Evolutionary conservation across 805 yeast species (phyloP).

Genomic region (Suhomyces faveliae): DNA sequence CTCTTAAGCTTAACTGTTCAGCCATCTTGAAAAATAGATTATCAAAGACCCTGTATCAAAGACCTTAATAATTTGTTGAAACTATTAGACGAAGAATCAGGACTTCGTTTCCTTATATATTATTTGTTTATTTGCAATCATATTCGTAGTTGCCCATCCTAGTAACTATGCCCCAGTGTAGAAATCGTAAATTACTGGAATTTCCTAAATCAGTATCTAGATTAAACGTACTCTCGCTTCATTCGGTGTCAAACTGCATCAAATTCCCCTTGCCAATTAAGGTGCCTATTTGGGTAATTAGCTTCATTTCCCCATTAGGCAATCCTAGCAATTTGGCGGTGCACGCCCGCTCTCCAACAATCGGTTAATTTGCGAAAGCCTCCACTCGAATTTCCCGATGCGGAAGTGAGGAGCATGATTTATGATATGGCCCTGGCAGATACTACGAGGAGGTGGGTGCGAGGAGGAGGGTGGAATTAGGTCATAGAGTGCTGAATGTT

Average conservation of each 20-base stretch:
- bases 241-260: not conserved
- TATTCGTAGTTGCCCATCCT: not conserved
- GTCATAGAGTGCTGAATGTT: not conserved
- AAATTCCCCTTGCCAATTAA: conserved; percentile 5
- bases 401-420: not conserved
- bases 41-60: too few relatives aligned
- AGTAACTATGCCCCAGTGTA: conserved; percentile 4
- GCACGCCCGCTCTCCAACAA: not conserved
- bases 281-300: conserved; percentile 8
- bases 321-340: not conserved
- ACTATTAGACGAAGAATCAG: not conserved
- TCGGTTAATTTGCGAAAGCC: not conserved
- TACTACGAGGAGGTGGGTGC: too few relatives aligned
- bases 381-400: conserved; percentile 1
- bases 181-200: not conserved
- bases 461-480: not conserved
- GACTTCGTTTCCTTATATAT: not conserved
- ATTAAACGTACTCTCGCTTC: not conserved
- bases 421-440: not conserved
- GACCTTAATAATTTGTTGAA: not conserved
- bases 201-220: conserved; percentile 3
- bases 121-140: not conserved
- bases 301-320: conserved; percentile 4
- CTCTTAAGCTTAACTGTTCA: conserved; percentile 4
- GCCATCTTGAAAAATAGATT: too few relatives aligned